Conservation (phyloP, 495 filamentous ascomycete species). For the Margaritispora aquatica region DNA sequence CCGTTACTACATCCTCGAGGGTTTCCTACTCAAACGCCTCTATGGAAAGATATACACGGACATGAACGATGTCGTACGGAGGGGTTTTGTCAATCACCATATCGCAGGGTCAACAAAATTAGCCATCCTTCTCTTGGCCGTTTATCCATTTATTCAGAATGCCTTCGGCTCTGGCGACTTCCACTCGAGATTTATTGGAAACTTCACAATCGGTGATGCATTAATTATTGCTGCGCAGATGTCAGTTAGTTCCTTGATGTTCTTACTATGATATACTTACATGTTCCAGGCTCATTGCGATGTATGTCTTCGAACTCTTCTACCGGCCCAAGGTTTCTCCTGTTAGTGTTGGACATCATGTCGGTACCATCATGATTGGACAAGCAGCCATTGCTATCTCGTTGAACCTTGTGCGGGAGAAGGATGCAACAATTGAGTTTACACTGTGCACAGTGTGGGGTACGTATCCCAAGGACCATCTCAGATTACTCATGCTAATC, state of each 20-base stretch:
- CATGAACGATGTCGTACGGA: conserved; percentile 32
- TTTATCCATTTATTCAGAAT: conserved; percentile 39
- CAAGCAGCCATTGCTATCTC: conserved; percentile 41
- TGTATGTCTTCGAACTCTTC: conserved; percentile 44
- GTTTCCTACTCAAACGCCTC: conserved; percentile 30
- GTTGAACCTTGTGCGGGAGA: conserved; percentile 30
- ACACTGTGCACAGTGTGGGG: conserved; percentile 44
- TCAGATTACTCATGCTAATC: neutral
- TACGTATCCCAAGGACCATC: conserved; percentile 20
- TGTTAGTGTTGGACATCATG: conserved; percentile 38
- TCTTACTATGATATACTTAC: neutral
- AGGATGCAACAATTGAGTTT: conserved; percentile 42
- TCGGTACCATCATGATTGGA: conserved; percentile 42
- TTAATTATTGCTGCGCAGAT: conserved; percentile 38
- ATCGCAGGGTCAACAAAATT: conserved; percentile 41
- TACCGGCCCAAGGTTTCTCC: conserved; percentile 38
- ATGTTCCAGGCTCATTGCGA: conserved; percentile 30
- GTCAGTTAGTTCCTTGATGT: neutral
- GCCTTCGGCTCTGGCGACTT: conserved; percentile 32
- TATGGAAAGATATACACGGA: conserved; percentile 34
- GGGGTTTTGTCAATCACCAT: conserved; percentile 46
- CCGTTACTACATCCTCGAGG: conserved; percentile 39
- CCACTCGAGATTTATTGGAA: conserved; percentile 26
- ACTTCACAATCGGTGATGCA: conserved; percentile 35
- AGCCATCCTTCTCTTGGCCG: conserved; percentile 34